These are phyloP conservation scores for Phaeomoniella chlamydospora DNA, from an alignment of 2,329 filamentous ascomycete genomes.

Conservation along the genomic window DNA sequence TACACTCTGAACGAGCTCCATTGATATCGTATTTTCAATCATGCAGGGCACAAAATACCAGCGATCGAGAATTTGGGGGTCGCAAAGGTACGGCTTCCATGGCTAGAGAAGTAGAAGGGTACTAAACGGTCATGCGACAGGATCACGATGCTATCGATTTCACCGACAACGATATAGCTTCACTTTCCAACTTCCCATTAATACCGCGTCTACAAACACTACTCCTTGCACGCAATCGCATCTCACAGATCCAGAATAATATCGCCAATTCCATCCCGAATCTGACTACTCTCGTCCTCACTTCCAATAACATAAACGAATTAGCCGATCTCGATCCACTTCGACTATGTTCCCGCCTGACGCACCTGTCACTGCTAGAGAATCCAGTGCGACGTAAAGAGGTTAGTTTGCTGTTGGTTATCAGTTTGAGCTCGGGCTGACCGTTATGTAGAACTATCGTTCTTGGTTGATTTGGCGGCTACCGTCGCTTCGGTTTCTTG, in stretches of 20 bases:
- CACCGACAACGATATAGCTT: constrained; percentile 91
- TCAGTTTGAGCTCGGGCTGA: background rate
- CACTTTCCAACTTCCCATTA: constrained; percentile 82
- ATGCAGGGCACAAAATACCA: constrained; percentile 92
- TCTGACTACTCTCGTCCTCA: constrained; percentile 66
- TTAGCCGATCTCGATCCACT: constrained; percentile 80
- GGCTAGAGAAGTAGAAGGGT: constrained; percentile 1
- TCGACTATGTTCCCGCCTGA: constrained; percentile 51
- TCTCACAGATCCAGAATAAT: constrained; percentile 64
- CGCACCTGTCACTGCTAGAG: constrained; percentile 66
- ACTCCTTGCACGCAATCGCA: constrained; percentile 77
- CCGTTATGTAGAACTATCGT: constrained; percentile 59
- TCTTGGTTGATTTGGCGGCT: constrained; percentile 83
- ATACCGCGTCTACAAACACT: constrained; percentile 78
- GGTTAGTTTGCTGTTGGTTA: constrained; percentile 36
- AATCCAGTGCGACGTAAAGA: constrained; percentile 90
- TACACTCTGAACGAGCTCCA: constrained; percentile 48
- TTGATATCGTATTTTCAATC: constrained; percentile 6
- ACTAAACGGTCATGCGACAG: constrained; percentile 26
- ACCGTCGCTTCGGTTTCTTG: constrained; percentile 74
- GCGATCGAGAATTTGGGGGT: constrained; percentile 95
- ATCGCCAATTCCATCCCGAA: constrained; percentile 66
- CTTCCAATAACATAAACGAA: constrained; percentile 69
- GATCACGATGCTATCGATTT: constrained; percentile 96
- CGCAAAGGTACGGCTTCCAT: constrained; percentile 55